Conservation (phyloP, 2,329 filamentous ascomycete genomes). For the Trichoderma sp. region DNA sequence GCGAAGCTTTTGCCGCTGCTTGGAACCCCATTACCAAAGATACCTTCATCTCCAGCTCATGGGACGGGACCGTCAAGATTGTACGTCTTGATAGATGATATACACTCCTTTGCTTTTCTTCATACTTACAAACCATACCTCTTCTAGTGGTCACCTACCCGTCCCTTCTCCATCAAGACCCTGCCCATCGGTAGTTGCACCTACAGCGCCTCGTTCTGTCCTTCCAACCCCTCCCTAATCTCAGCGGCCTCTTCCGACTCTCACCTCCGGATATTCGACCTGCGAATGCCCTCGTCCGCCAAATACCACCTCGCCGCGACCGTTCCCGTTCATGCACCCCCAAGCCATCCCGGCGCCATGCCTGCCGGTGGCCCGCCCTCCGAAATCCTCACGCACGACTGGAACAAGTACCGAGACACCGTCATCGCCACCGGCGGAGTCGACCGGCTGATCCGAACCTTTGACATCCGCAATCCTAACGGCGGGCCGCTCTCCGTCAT, state of each 20-base stretch:
- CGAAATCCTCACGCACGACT: constrained; percentile 92
- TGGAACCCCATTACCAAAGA: constrained; percentile 94
- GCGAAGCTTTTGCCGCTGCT: constrained; percentile 87
- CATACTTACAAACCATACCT: background rate
- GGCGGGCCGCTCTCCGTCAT: constrained; percentile 72
- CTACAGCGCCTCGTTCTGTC: constrained; percentile 88
- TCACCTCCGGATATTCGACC: constrained; percentile 85
- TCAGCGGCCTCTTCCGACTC: constrained; percentile 88
- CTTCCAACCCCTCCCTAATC: constrained; percentile 80
- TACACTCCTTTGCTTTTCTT: background rate
- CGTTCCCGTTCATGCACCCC: constrained; percentile 76
- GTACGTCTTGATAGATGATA: constrained; percentile 39
- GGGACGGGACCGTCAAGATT: constrained; percentile 95
- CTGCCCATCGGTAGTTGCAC: constrained; percentile 91
- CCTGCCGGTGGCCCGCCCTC: constrained; percentile 57
- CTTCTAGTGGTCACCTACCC: constrained; percentile 75
- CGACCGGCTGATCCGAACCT: constrained; percentile 81
- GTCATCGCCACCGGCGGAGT: constrained; percentile 87
- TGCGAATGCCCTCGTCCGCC: constrained; percentile 79
- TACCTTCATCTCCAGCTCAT: constrained; percentile 85
- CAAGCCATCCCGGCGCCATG: constrained; percentile 43
- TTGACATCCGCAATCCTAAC: constrained; percentile 78
- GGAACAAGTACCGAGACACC: constrained; percentile 94
- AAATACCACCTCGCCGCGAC: constrained; percentile 82
- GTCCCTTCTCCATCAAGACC: constrained; percentile 72